phyloP scores from a whole-genome alignment of 2,329 filamentous ascomycete species.

The Dichotomopilus funicola region DNA sequence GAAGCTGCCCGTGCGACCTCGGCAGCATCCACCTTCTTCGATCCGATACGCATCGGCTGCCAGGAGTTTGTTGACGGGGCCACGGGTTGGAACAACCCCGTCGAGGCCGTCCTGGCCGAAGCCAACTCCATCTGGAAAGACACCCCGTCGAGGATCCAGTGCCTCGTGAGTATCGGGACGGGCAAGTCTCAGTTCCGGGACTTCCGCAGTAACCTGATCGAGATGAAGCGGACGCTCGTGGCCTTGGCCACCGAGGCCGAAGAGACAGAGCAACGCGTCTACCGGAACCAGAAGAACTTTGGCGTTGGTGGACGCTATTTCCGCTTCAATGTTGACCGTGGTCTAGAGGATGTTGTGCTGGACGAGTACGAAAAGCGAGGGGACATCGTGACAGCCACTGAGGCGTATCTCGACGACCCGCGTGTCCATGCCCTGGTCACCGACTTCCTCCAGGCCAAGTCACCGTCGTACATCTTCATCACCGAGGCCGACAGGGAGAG shows the following conservation, averaged over 20 bases:
- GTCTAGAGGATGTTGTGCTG: neutral
- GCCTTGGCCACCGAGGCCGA: neutral
- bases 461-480: neutral
- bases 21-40: neutral
- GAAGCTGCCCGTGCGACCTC: neutral
- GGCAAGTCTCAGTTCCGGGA: neutral
- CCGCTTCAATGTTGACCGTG: neutral
- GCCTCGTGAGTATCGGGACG: neutral
- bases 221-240: neutral
- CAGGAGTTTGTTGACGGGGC: neutral
- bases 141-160: neutral
- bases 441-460: neutral
- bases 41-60: neutral
- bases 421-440: neutral
- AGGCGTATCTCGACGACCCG: neutral
- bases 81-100: neutral
- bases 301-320: neutral
- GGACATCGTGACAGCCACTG: neutral
- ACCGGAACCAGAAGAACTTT: neutral
- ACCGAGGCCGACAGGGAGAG: neutral
- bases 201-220: neutral
- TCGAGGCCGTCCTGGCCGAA: neutral
- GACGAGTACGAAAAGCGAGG: neutral
- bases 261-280: neutral
- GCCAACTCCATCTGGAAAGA: neutral